These are phyloP conservation scores for Trichophyton rubrum DNA, from an alignment of 2,329 filamentous ascomycete genomes.

Conservation along the genomic window DNA sequence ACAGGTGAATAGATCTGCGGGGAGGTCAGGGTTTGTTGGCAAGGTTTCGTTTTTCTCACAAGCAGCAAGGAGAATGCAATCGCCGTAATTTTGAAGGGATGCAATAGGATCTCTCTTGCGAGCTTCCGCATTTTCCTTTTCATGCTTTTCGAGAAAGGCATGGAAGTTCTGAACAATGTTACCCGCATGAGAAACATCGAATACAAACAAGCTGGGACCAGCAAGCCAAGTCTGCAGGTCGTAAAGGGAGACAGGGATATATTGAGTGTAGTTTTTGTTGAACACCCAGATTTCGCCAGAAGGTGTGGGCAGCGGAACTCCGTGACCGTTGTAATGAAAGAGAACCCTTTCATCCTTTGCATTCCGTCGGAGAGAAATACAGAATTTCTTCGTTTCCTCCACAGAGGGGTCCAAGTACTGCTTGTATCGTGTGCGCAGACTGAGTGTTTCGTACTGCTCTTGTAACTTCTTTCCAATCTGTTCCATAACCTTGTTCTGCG, in stretches of 20 bases:
- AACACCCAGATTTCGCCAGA: slow-evolving; percentile 99
- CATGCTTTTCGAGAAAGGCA: slow-evolving; percentile 87
- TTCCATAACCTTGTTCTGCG: slow-evolving; percentile 69
- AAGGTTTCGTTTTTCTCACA: slow-evolving; percentile 84
- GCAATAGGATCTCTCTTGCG: slow-evolving; percentile 62
- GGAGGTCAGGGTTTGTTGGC: slow-evolving; percentile 84
- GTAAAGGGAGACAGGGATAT: slow-evolving; percentile 91
- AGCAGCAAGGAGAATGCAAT: slow-evolving; percentile 84
- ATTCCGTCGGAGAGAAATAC: slow-evolving; percentile 74
- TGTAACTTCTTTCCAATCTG: slow-evolving; percentile 95
- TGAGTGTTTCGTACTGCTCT: slow-evolving; percentile 88
- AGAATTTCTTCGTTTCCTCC: slow-evolving; percentile 95
- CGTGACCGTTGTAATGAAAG: slow-evolving; percentile 98
- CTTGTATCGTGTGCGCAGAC: slow-evolving; percentile 92
- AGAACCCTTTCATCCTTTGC: slow-evolving; percentile 91
- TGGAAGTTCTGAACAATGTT: slow-evolving; percentile 94
- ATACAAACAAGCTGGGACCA: slow-evolving; percentile 90
- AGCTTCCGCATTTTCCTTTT: slow-evolving; percentile 70
- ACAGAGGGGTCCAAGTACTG: slow-evolving; percentile 93
- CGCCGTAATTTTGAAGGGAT: slow-evolving; percentile 53
- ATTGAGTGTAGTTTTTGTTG: slow-evolving; percentile 97
- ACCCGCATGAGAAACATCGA: slow-evolving; percentile 92
- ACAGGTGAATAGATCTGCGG: slow-evolving; percentile 88
- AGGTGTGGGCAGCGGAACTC: slow-evolving; percentile 85
- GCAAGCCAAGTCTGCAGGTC: slow-evolving; percentile 93